These are phyloP conservation scores for Kwoniella sp. DNA, from an alignment of 768 basidiomycete genomes.

Conservation along the genomic window DNA sequence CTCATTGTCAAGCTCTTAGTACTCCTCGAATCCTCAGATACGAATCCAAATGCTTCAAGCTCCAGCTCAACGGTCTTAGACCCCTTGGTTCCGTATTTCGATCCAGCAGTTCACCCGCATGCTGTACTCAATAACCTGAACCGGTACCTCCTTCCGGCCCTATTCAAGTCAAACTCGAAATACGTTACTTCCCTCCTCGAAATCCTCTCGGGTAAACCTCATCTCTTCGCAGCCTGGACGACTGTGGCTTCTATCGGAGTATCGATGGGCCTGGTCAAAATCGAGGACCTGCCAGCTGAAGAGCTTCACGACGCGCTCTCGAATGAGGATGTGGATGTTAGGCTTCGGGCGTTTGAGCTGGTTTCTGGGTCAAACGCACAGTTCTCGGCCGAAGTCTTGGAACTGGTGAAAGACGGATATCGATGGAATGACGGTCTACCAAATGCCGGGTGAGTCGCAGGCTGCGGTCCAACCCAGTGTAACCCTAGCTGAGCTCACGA, in stretches of 20 bases:
- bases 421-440: conserved; percentile 29
- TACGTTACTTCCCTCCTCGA: conserved; percentile 15
- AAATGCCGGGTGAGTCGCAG: conserved; percentile 39
- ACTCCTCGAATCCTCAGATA: not conserved
- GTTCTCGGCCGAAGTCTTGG: conserved; percentile 13
- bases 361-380: conserved; percentile 30
- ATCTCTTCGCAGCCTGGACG: conserved; percentile 38
- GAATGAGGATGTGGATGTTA: conserved; percentile 36
- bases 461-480: no score
- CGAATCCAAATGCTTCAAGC: not conserved
- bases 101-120: conserved; percentile 8
- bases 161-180: conserved; percentile 29
- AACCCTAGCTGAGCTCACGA: no score
- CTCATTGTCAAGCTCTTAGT: conserved; percentile 27
- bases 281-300: conserved; percentile 27
- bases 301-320: conserved; percentile 28
- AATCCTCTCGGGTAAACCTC: not conserved
- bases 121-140: conserved; percentile 28
- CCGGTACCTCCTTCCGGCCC: conserved; percentile 43
- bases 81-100: conserved; percentile 32
- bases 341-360: conserved; percentile 36
- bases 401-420: conserved; percentile 32
- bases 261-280: conserved; percentile 15
- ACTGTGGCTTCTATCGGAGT: conserved; percentile 42
- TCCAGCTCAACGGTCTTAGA: conserved; percentile 11